Percentiles rank a stretch among this genome's conserved stretches.
phyloP scores from a whole-genome alignment of 2,329 filamentous ascomycete species.

The Septoria linicola region DNA sequence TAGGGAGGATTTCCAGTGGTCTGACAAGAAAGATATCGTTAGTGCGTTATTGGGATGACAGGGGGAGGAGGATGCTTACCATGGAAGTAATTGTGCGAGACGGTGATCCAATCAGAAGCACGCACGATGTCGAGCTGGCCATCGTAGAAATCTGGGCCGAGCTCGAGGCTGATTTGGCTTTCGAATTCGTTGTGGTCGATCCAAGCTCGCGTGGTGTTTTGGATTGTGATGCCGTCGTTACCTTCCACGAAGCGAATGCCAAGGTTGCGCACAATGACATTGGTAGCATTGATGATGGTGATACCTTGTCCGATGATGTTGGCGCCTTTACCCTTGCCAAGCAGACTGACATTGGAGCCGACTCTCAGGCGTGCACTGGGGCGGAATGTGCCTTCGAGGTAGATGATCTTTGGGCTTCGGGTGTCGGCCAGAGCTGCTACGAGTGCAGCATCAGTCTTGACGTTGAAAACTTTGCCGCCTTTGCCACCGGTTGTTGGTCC shows the following conservation, averaged over 20 bases:
- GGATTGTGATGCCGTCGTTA: slow-evolving; percentile 47
- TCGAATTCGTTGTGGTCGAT: slow-evolving; percentile 51
- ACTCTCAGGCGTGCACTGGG: slow-evolving; percentile 46
- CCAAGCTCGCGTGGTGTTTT: slow-evolving; percentile 50
- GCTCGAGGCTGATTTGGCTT: slow-evolving; percentile 40
- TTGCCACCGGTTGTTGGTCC: slow-evolving; percentile 42
- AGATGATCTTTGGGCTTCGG: slow-evolving; percentile 42
- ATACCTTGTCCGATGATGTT: slow-evolving; percentile 42
- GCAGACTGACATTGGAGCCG: slow-evolving; percentile 49
- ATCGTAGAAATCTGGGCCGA: slow-evolving; percentile 37
- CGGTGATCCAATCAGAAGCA: slow-evolving; percentile 48
- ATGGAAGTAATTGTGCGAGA: slow-evolving; percentile 53
- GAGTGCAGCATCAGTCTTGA: slow-evolving; percentile 42
- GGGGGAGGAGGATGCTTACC: not conserved
- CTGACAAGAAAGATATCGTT: slow-evolving; percentile 13
- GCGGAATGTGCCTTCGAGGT: slow-evolving; percentile 46
- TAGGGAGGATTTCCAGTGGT: slow-evolving; percentile 49
- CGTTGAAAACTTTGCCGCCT: slow-evolving; percentile 39
- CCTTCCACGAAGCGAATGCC: slow-evolving; percentile 40
- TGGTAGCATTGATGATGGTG: slow-evolving; percentile 39
- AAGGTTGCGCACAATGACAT: slow-evolving; percentile 46
- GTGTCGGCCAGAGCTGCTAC: slow-evolving; percentile 47
- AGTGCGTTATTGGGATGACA: not conserved
- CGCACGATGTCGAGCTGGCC: slow-evolving; percentile 50
- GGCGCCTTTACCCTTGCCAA: slow-evolving; percentile 41